Evolutionary conservation across 176 grass and related monocot genomes (phyloP), one percentile per base, ranked within the genome.

Genomic region (Aegilops sharonensis): DNA sequence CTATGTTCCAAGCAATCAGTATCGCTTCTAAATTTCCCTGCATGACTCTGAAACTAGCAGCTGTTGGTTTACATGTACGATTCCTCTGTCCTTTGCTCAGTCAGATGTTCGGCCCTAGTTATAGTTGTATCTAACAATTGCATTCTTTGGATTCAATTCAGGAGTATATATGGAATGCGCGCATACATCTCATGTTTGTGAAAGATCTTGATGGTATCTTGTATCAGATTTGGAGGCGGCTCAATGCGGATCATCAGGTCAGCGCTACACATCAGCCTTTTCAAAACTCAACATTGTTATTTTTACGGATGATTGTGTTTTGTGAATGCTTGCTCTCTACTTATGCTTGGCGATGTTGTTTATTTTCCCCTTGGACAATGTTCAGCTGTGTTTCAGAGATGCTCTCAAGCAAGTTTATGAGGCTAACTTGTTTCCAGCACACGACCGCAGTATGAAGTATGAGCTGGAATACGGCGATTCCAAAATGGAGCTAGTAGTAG

Each of bases 241-340:
- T 84, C 54, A 75, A 25, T 64, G 62, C 37, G 6, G 54, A 6
- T 15, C 47, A 89, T 71, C 64, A 36, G 82, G 69, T 78, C 79
- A 74, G 13, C 17, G 35, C 60, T 43, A 23, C 32, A 5, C 59
- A 61, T 4, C 24, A 21, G 31, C 36, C 0, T 8, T 37, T 67
- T n/a, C 21, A 39, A 5, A 10, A 67, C 21, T 75, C 4, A 21
- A 36, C 62, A 59, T 32, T 60, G 69, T 40, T 60, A 54, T 60
- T 29, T 35, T 42, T 5, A 50, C 14, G 0, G 31, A 32, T 89
- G 68, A 48, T 52, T 72, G 48, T 78, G 79, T 24, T 61, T 78
- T 82, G 11, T 89, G 60, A 12, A 7, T 71, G 4, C 56, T 64
- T 25, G 42, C 70, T 45, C n/a, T 43, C 21, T 4, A 13, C n/a